Evolutionary conservation across 164 flowering plant genomes (phyloP).

Genomic region (Echeveria elegans): DNA sequence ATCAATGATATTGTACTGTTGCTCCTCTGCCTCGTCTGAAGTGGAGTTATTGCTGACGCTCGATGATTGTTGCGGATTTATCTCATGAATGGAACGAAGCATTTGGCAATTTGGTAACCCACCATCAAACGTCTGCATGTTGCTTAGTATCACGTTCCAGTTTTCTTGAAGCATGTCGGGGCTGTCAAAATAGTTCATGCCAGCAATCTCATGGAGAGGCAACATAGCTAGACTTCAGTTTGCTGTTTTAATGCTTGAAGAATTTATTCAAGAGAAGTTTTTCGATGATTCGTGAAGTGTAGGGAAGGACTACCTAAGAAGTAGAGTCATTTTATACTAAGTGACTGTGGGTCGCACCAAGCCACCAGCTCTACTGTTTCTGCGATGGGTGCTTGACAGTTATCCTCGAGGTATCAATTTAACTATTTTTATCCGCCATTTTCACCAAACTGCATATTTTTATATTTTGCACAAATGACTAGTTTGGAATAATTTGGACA

Average conservation of each 20-base stretch:
- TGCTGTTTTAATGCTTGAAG: background rate
- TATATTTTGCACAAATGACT: background rate
- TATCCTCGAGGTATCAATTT: background rate
- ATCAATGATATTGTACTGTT: slow-evolving; percentile 27
- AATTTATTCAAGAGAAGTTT: background rate
- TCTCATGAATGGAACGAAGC: slow-evolving; percentile 22
- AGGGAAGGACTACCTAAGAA: background rate
- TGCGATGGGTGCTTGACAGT: background rate
- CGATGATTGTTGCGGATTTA: slow-evolving; percentile 21
- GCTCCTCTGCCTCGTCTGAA: slow-evolving; percentile 58
- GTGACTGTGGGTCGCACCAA: background rate
- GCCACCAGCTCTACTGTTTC: background rate
- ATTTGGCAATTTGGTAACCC: slow-evolving; percentile 13
- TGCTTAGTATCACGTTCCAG: background rate
- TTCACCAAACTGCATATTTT: background rate
- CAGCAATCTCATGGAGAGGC: background rate
- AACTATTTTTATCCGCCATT: background rate
- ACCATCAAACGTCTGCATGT: background rate
- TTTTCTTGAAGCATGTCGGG: background rate
- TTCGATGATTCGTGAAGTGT: background rate
- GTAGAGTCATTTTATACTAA: background rate
- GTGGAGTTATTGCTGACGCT: slow-evolving; percentile 40
- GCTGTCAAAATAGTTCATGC: background rate
- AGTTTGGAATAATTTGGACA: background rate
- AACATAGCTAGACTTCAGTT: background rate